Evolutionary conservation across 345 rosid species (phyloP).

Genomic region (Dipteronia dyeriana): DNA sequence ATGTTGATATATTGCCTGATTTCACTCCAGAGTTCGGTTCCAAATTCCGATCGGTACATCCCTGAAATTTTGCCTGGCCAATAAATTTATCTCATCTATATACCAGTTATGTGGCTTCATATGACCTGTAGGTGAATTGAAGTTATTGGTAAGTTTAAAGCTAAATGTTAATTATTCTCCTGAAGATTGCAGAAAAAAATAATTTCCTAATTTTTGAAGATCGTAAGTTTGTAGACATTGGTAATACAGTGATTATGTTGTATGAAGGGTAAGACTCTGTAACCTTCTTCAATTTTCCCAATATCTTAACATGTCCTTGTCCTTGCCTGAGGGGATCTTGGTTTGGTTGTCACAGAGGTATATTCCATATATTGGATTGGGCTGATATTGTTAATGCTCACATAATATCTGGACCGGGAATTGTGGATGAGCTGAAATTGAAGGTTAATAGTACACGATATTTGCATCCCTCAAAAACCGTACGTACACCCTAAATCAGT

Average conservation of each 20-base stretch:
- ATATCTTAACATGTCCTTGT: background rate
- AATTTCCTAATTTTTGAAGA: constrained; percentile 93
- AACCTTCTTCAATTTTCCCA: background rate
- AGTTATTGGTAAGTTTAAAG: background rate
- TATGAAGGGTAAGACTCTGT: constrained; percentile 70
- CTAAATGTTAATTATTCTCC: too few species aligned
- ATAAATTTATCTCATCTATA: background rate
- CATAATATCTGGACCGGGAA: constrained; percentile 92
- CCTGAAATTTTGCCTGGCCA: constrained; percentile 1
- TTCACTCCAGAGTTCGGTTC: constrained; percentile 90
- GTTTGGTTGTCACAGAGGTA: constrained; percentile 54
- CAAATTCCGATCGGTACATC: constrained; percentile 69
- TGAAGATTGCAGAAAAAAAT: constrained; percentile 83
- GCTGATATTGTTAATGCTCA: constrained; percentile 93
- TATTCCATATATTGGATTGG: constrained; percentile 86
- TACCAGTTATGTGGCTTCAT: background rate
- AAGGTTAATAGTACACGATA: too few species aligned
- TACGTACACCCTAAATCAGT: too few species aligned
- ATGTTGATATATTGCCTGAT: constrained; percentile 94
- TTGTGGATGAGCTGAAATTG: constrained; percentile 86
- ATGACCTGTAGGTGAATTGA: background rate
- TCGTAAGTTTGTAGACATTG: constrained; percentile 98
- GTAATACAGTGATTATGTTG: constrained; percentile 98
- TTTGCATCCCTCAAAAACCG: too few species aligned
- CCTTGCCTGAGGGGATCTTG: constrained; percentile 5